phyloP scores from a whole-genome alignment of 2,329 filamentous ascomycete species.

The Parafenestella ontariensis region DNA sequence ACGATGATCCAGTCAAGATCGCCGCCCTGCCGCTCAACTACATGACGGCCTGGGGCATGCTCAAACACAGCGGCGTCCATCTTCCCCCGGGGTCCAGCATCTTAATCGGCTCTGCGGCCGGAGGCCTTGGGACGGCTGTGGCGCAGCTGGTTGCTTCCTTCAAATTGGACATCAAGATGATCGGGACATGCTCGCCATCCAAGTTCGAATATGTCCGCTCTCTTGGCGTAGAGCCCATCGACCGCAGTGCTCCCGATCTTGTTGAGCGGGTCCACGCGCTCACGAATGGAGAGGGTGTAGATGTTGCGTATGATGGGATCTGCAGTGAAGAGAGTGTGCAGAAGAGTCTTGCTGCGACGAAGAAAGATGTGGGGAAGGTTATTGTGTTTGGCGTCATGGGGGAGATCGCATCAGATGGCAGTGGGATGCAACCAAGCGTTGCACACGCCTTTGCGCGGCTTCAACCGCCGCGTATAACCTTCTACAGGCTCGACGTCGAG shows the following conservation, averaged over 20 bases:
- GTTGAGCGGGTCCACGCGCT: conserved; percentile 9
- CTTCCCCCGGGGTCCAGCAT: conserved; percentile 11
- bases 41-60: conserved; percentile 18
- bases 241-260: conserved; percentile 11
- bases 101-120: conserved; percentile 14
- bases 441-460: conserved; percentile 3
- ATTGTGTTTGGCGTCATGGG: conserved; percentile 14
- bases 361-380: conserved; percentile 9
- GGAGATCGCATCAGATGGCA: conserved; percentile 10
- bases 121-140: conserved; percentile 14
- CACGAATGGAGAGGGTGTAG: conserved; percentile 11
- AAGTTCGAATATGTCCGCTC: conserved; percentile 17
- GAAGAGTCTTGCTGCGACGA: conserved; percentile 7
- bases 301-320: conserved; percentile 15
- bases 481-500: conserved; percentile 6
- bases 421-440: conserved; percentile 2
- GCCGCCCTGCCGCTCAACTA: conserved; percentile 13
- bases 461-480: conserved; percentile 4
- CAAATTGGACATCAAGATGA: conserved; percentile 12
- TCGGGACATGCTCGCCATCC: conserved; percentile 10
- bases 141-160: conserved; percentile 13
- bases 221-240: conserved; percentile 12
- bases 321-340: conserved; percentile 11
- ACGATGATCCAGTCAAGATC: conserved; percentile 10
- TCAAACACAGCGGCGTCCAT: conserved; percentile 13